These are phyloP conservation scores for Oryza coarctata DNA, from an alignment of 176 grass and related monocot genomes.

Conservation along the genomic window DNA sequence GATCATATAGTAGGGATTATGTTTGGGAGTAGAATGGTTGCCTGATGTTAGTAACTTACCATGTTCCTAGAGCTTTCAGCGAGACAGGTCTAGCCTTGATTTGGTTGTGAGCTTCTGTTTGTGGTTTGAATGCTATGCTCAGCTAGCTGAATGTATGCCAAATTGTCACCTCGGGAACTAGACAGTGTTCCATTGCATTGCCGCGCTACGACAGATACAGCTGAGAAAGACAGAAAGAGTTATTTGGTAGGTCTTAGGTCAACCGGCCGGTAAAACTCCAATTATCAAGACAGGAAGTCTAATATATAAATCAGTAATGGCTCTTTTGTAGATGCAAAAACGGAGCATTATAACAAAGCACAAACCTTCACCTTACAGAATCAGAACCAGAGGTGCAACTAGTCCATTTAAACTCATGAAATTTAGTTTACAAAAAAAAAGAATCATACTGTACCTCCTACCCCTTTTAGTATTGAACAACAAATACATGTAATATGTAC, in stretches of 20 bases:
- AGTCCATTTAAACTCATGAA: background rate
- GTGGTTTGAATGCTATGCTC: background rate
- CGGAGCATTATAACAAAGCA: background rate
- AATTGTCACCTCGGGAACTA: background rate
- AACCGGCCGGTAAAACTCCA: no score
- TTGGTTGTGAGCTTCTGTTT: background rate
- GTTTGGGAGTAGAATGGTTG: no score
- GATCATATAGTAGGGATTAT: no score
- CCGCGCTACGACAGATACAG: no score
- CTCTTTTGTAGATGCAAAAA: background rate
- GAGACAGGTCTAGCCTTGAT: background rate
- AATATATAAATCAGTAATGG: no score
- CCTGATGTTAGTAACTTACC: no score
- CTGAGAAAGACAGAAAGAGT: no score
- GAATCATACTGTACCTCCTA: background rate
- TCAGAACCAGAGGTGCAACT: background rate
- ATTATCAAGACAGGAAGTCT: no score
- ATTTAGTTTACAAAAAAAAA: background rate
- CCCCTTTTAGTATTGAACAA: constrained; percentile 2
- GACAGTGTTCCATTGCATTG: no score
- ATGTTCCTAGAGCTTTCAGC: no score
- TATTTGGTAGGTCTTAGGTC: no score
- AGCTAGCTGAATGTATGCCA: no score
- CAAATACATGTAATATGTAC: background rate
- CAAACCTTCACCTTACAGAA: background rate